Evolutionary conservation across 768 basidiomycete genomes (phyloP), one percentile per base, ranked within the genome.

Genomic region (Boletus fagicola): DNA sequence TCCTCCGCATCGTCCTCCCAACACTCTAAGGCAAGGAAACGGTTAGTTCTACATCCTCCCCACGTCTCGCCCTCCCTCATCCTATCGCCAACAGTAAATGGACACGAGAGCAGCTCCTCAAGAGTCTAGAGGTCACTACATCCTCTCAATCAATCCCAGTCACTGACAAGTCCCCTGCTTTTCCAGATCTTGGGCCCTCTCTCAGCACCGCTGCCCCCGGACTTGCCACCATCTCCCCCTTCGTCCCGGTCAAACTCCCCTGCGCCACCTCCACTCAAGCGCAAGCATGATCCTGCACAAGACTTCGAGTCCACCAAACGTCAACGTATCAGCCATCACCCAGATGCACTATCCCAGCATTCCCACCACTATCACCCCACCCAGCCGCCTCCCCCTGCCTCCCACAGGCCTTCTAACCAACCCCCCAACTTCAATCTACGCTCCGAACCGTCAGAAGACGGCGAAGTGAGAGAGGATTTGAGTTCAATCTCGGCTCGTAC

Each of bases 201-300:
- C 57, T 65, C 70, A 36, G 56, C 70, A n/a, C 74, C 74, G 46
- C 76, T 80, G 51, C 77, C 80, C 55, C 73, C 76, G 60, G 72
- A 76, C 53, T 65, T 80, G 49, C 79, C 78, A 47, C 74, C 76
- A 58, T 77, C 80, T 66, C 76, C 81, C 54, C 76, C 78, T 28
- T 68, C 72, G 31, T 78, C 79, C 63, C 74, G 76, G 62, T 66
- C 69, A 62, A 65, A 75, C 68, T 79, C 80, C 60, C 78, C 76
- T 44, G 66, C 69, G 20, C 71, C 69, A 15, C 62, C 56, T 30
- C 63, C 68, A 5, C 59, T 53, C 64, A 79, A 81, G 65, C 76
- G 79, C 56, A 78, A 77, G 62, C 68, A 67, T 56, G 68, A 69
- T 44, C 53, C 60, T 30, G 36, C 65, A 0, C 60, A 65, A 18